Evolutionary conservation across 2,329 filamentous ascomycete genomes (phyloP).

Genomic region (Alternaria arborescens): DNA sequence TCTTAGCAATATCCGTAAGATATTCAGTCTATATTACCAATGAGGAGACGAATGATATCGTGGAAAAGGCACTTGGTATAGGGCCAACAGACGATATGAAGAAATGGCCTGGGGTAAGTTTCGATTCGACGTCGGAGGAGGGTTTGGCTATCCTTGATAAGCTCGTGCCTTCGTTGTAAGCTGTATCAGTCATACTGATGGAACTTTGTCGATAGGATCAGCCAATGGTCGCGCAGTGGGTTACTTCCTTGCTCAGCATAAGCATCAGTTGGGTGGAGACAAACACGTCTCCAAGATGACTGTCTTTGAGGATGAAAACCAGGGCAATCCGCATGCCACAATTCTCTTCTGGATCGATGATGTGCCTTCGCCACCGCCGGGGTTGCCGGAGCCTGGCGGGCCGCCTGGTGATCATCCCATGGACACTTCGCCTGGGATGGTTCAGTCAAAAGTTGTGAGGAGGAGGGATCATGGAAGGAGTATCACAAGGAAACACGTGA

Average conservation of each 20-base stretch:
- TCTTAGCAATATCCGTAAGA: not conserved
- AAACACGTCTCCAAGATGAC: constrained; percentile 1
- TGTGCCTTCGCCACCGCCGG: not conserved
- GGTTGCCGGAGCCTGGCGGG: not conserved
- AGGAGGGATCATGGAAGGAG: not conserved
- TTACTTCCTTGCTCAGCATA: constrained; percentile 1
- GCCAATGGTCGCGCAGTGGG: not conserved
- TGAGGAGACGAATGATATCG: not conserved
- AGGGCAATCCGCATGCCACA: not conserved
- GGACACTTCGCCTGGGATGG: not conserved
- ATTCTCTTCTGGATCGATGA: not conserved
- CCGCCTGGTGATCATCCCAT: not conserved
- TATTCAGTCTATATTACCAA: not conserved
- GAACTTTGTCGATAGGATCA: not conserved
- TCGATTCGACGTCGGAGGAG: not conserved
- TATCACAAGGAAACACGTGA: not conserved
- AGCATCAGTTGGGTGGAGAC: not conserved
- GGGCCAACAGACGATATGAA: not conserved
- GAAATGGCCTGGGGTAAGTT: not conserved
- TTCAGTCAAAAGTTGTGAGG: not conserved
- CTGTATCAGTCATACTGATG: not conserved
- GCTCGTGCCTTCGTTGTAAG: not conserved
- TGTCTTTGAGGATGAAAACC: not conserved
- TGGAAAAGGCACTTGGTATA: not conserved
- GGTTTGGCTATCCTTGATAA: not conserved